Evolutionary conservation across 345 rosid genomes (phyloP).

Genomic region (Gossypium mustelinum): DNA sequence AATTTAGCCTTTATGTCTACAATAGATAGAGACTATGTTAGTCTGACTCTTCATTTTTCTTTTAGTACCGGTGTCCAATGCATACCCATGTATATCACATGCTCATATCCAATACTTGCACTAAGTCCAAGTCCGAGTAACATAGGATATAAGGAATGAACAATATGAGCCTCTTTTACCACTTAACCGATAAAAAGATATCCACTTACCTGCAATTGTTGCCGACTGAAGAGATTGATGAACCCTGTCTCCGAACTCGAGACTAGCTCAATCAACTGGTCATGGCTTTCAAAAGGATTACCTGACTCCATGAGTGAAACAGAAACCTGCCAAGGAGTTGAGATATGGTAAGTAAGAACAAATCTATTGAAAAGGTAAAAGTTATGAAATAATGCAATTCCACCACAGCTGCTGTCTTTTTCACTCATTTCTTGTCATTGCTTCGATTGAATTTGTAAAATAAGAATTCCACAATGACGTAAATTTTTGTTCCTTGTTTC

Average conservation of each 20-base stretch:
- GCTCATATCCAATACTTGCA: neutral
- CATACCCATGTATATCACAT: neutral
- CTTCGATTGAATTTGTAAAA: neutral
- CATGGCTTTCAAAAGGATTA: constrained; percentile 62
- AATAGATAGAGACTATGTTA: neutral
- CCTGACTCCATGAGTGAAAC: constrained; percentile 67
- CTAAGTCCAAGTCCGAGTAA: neutral
- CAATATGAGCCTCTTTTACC: neutral
- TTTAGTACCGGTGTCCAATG: neutral
- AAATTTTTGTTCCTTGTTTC: too few relatives aligned
- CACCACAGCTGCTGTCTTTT: neutral
- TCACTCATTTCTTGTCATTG: neutral
- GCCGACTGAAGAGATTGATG: constrained; percentile 81
- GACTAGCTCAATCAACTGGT: constrained; percentile 76
- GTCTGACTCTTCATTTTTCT: neutral
- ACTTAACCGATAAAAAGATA: neutral
- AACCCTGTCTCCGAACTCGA: constrained; percentile 63
- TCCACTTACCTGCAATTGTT: constrained; percentile 69
- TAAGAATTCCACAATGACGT: neutral
- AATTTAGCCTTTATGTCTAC: neutral
- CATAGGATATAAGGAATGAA: neutral
- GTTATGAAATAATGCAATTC: constrained; percentile 9
- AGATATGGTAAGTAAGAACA: neutral
- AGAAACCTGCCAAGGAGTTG: constrained; percentile 52
- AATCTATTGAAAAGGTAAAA: neutral